Conservation (phyloP, 1,284 basidiomycete species). For the Sanghuangporus weigelae region DNA sequence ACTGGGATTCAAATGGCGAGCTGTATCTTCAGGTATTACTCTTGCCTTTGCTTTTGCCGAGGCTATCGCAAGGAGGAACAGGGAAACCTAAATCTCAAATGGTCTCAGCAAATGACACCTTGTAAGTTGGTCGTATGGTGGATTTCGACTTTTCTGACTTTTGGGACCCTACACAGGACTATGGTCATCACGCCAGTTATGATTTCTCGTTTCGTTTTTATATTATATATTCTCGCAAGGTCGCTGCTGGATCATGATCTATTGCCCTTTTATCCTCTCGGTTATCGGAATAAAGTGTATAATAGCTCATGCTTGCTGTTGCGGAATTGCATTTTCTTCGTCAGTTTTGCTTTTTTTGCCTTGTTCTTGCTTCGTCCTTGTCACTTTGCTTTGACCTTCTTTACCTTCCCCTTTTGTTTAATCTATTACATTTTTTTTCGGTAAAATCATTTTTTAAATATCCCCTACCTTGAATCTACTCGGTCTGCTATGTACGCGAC, state of each 20-base stretch:
- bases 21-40: constrained; percentile 44
- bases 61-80: constrained; percentile 32
- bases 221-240: constrained; percentile 2
- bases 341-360: neutral
- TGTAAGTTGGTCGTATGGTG: constrained; percentile 27
- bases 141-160: neutral
- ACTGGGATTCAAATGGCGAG: constrained; percentile 45
- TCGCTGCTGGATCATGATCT: neutral
- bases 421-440: neutral
- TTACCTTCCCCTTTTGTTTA: neutral
- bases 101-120: neutral
- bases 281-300: neutral
- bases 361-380: neutral
- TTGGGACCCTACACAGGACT: neutral
- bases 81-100: neutral
- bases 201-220: neutral
- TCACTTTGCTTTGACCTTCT: too few species aligned
- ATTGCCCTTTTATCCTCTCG: neutral
- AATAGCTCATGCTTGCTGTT: constrained; percentile 1
- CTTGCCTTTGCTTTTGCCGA: constrained; percentile 62
- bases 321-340: neutral
- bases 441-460: neutral
- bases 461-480: too few species aligned
- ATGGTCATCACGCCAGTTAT: neutral
- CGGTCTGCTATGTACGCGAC: neutral